phyloP scores from a whole-genome alignment of 2,329 filamentous ascomycete species.

The Nigrospora sphaerica region DNA sequence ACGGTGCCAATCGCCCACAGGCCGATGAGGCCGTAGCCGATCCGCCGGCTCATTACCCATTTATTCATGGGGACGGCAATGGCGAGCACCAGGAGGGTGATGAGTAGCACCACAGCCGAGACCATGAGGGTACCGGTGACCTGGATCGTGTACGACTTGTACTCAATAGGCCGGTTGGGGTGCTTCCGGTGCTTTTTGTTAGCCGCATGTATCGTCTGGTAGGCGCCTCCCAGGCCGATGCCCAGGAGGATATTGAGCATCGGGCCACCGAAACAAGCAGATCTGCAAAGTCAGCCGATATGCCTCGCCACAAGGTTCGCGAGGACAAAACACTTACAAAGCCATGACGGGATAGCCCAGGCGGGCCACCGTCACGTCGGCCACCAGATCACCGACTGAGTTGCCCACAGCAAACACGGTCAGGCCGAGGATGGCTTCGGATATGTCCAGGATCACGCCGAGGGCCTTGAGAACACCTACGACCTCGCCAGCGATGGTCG shows the following conservation, averaged over 20 bases:
- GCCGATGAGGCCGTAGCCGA: slow-evolving; percentile 73
- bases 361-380: slow-evolving; percentile 87
- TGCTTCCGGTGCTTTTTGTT: slow-evolving; percentile 60
- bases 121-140: slow-evolving; percentile 82
- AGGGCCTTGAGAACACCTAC: slow-evolving; percentile 91
- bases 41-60: slow-evolving; percentile 76
- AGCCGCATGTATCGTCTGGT: slow-evolving; percentile 72
- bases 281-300: slow-evolving; percentile 31
- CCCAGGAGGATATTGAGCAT: slow-evolving; percentile 97
- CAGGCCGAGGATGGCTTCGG: slow-evolving; percentile 86
- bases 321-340: slow-evolving; percentile 36
- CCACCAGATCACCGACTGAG: slow-evolving; percentile 86
- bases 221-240: slow-evolving; percentile 84
- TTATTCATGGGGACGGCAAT: slow-evolving; percentile 76
- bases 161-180: slow-evolving; percentile 55
- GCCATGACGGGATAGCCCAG: slow-evolving; percentile 98
- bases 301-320: background rate
- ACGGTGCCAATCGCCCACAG: slow-evolving; percentile 78
- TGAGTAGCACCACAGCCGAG: slow-evolving; percentile 72
- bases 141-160: slow-evolving; percentile 74
- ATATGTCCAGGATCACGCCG: slow-evolving; percentile 86
- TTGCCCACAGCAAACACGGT: slow-evolving; percentile 97
- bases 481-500: slow-evolving; percentile 89
- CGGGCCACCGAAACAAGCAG: slow-evolving; percentile 94
- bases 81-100: slow-evolving; percentile 72